Conservation (phyloP, 495 filamentous ascomycete species). For the Penicillium maclennaniae region DNA sequence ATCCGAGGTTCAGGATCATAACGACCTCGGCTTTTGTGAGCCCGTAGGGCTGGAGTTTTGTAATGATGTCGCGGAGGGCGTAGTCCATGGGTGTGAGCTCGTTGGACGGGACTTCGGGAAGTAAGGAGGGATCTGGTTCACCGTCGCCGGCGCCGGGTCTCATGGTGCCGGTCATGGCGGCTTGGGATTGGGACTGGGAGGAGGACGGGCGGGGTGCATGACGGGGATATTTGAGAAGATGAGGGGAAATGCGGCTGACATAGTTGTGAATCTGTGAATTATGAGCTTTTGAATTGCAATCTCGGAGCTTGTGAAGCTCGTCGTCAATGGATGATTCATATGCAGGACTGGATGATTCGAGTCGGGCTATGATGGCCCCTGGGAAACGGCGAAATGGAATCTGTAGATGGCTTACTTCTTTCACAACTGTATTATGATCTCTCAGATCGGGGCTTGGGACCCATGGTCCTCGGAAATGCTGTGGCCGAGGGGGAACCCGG, state of each 20-base stretch:
- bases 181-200: constrained; percentile 26
- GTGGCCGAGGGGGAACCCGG: constrained; percentile 38
- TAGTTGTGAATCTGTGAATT: constrained; percentile 44
- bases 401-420: constrained; percentile 36
- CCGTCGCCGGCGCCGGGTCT: constrained; percentile 17
- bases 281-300: background rate
- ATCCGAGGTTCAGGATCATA: constrained; percentile 59
- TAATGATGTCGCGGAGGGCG: constrained; percentile 39
- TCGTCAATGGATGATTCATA: background rate
- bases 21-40: constrained; percentile 61
- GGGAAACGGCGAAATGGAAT: background rate
- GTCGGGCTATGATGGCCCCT: background rate
- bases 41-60: constrained; percentile 41
- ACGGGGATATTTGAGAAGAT: constrained; percentile 35
- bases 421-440: constrained; percentile 50
- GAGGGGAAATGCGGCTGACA: constrained; percentile 36
- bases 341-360: background rate
- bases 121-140: constrained; percentile 10
- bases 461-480: constrained; percentile 34
- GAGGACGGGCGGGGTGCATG: constrained; percentile 22
- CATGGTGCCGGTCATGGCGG: constrained; percentile 24
- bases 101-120: constrained; percentile 1
- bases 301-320: background rate
- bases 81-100: constrained; percentile 34
- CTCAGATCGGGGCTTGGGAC: constrained; percentile 41